Percentiles rank a stretch among this genome's conserved stretches.
Evolutionary conservation across 768 basidiomycete species (phyloP).

Genomic region (Suillus weaverae): DNA sequence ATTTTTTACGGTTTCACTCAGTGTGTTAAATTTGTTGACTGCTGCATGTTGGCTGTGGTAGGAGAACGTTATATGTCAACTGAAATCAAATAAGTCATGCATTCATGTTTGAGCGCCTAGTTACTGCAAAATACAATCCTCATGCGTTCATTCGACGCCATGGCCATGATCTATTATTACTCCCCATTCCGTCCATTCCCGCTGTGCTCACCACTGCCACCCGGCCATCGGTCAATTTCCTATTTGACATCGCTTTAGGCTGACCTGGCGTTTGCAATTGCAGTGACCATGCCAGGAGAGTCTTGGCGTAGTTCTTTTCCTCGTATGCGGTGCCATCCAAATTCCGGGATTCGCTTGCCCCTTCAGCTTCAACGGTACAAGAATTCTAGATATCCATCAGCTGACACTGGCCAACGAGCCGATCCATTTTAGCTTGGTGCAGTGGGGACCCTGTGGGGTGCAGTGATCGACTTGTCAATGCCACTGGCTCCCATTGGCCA

Average conservation of each 20-base stretch:
- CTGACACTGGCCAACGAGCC: background rate
- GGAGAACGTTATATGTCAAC: background rate
- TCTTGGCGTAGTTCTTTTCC: conserved; percentile 59
- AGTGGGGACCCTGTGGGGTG: too few relatives aligned
- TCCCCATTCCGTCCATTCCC: conserved; percentile 81
- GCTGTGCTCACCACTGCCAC: conserved; percentile 82
- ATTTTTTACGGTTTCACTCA: background rate
- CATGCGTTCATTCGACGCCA: conserved; percentile 81
- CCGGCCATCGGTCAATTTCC: conserved; percentile 68
- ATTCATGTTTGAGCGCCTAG: background rate
- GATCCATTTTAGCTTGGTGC: background rate
- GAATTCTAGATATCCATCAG: conserved; percentile 18
- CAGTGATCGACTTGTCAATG: background rate
- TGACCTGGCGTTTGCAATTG: background rate
- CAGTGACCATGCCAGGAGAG: conserved; percentile 76
- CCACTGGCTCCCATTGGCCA: background rate
- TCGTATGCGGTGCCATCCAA: conserved; percentile 80
- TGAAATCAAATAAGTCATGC: background rate
- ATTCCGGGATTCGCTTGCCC: conserved; percentile 59
- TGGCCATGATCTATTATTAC: conserved; percentile 90
- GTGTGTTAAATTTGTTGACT: background rate
- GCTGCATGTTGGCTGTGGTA: background rate
- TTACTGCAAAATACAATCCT: conserved; percentile 45
- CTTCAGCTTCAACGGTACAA: conserved; percentile 14
- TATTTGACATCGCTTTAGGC: conserved; percentile 49